Evolutionary conservation across 768 basidiomycete species (phyloP).

Genomic region (Aureoboletus auriporus): DNA sequence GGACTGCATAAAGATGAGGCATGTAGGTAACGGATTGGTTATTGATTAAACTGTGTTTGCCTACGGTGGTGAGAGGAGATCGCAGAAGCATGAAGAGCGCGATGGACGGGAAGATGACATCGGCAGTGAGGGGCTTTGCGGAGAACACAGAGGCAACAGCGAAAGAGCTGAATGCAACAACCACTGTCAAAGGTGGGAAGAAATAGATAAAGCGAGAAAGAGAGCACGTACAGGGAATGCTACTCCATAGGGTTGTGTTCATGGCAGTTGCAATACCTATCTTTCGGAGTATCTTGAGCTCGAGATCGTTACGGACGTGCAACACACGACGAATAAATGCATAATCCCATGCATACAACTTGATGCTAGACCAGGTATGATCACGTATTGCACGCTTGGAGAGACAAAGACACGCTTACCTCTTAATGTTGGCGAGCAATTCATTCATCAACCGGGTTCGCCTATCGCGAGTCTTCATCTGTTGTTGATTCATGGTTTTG

Average conservation of each 20-base stretch:
- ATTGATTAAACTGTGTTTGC: conserved; percentile 5
- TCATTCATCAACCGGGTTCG: conserved; percentile 89
- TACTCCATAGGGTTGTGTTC: conserved; percentile 61
- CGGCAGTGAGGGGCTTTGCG: conserved; percentile 72
- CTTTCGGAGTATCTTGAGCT: conserved; percentile 75
- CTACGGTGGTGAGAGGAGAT: conserved; percentile 82
- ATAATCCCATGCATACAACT: conserved; percentile 92
- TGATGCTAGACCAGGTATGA: conserved; percentile 55
- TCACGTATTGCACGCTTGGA: neutral
- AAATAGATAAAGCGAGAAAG: neutral
- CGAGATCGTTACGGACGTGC: conserved; percentile 75
- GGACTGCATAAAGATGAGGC: conserved; percentile 52
- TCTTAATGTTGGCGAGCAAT: conserved; percentile 85
- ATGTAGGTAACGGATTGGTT: neutral
- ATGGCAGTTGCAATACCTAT: conserved; percentile 75
- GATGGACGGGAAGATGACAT: conserved; percentile 95
- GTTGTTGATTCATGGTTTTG: conserved; percentile 75
- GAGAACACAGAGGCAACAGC: conserved; percentile 64
- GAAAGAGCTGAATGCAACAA: conserved; percentile 83
- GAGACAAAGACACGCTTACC: conserved; percentile 35
- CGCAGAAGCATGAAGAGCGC: conserved; percentile 84
- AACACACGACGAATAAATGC: conserved; percentile 78
- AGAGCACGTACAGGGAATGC: conserved; percentile 48
- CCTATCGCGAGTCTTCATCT: conserved; percentile 92
- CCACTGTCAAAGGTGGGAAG: conserved; percentile 32